A percentile compares a stretch with the other conserved stretches of the same genome.
These are phyloP conservation scores for Uronychia setigera DNA, from an alignment of 73 alveolate genomes.

Conservation along the genomic window DNA sequence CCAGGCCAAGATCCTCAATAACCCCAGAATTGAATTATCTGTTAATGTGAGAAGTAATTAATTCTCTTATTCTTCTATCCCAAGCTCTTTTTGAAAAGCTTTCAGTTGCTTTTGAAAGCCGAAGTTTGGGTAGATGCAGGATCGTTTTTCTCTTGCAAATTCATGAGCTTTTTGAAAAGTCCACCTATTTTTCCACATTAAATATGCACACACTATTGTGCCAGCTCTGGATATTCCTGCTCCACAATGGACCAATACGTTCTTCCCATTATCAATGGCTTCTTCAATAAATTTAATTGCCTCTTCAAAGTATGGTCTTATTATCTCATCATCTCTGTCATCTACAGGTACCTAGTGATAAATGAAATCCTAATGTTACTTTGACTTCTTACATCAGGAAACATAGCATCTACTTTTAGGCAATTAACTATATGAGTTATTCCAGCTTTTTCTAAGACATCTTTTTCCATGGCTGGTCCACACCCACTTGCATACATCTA, in stretches of 20 bases:
- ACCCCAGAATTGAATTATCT: too few species aligned
- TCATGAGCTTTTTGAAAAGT: constrained; percentile 54
- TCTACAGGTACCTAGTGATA: too few species aligned
- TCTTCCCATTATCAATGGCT: constrained; percentile 13
- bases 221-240: constrained; percentile 75
- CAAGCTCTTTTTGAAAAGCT: constrained; percentile 55
- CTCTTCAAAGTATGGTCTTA: constrained; percentile 6
- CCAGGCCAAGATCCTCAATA: too few species aligned
- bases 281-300: constrained; percentile 5
- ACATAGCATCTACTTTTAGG: too few species aligned
- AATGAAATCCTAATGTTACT: too few species aligned
- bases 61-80: constrained; percentile 3
- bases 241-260: constrained; percentile 75
- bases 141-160: neutral
- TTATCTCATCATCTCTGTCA: too few species aligned
- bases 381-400: too few species aligned
- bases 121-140: constrained; percentile 4
- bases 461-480: neutral
- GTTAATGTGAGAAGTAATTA: too few species aligned
- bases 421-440: too few species aligned
- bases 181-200: constrained; percentile 62
- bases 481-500: too few species aligned
- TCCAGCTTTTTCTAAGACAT: constrained; percentile 5
- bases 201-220: constrained; percentile 60
- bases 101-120: constrained; percentile 60